Conservation (phyloP, 495 filamentous ascomycete species). For the Aspergillus panamensis region DNA sequence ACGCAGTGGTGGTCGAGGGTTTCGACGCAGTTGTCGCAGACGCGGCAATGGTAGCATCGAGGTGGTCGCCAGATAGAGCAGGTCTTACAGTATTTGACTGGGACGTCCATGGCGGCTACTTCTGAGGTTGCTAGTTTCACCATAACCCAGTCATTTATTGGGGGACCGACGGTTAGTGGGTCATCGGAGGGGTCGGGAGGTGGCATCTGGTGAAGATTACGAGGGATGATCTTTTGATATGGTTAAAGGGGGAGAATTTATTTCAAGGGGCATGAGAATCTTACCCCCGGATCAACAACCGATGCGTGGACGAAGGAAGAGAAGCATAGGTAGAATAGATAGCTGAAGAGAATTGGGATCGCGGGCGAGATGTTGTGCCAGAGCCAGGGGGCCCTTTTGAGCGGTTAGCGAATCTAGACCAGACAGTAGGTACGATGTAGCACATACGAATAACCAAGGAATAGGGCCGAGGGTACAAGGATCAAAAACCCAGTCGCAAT, state of each 20-base stretch:
- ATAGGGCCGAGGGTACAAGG: constrained; percentile 71
- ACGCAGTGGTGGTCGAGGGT: constrained; percentile 98
- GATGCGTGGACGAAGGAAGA: constrained; percentile 94
- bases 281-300: constrained; percentile 84
- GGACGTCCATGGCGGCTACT: constrained; percentile 89
- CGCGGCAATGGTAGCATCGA: constrained; percentile 90
- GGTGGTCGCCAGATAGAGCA: constrained; percentile 96
- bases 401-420: constrained; percentile 6
- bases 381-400: constrained; percentile 69
- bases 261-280: constrained; percentile 25
- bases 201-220: constrained; percentile 71
- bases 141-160: constrained; percentile 86
- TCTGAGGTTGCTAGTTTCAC: constrained; percentile 71
- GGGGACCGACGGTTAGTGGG: constrained; percentile 73
- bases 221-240: constrained; percentile 65
- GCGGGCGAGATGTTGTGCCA: constrained; percentile 90
- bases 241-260: constrained; percentile 17
- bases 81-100: constrained; percentile 94
- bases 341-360: constrained; percentile 86
- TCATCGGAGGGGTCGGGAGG: constrained; percentile 60
- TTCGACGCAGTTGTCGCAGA: constrained; percentile 96
- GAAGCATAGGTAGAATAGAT: constrained; percentile 82
- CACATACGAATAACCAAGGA: constrained; percentile 75
- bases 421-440: background rate
- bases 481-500: constrained; percentile 79